Evolutionary conservation across 1,284 basidiomycete genomes (phyloP).

Genomic region (Malassezia obtusa): DNA sequence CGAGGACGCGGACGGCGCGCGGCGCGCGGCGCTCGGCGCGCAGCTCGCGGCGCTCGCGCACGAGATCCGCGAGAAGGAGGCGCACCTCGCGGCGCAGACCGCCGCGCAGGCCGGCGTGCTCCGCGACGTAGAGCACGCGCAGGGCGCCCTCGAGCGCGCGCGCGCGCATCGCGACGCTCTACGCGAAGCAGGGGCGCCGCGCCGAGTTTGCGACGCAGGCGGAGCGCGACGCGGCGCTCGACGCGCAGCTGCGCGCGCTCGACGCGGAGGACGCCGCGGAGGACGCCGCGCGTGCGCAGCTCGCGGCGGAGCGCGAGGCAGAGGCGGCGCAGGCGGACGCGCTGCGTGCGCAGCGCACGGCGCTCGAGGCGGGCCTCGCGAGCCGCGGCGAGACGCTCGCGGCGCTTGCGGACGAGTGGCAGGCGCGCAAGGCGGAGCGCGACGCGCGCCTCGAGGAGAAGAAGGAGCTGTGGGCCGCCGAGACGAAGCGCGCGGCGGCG

Average conservation of each 20-base stretch:
- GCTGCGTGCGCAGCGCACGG: slow-evolving; percentile 54
- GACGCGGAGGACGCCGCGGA: slow-evolving; percentile 17
- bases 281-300: slow-evolving; percentile 17
- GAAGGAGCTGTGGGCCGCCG: slow-evolving; percentile 60
- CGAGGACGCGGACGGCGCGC: slow-evolving; percentile 43
- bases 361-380: slow-evolving; percentile 55
- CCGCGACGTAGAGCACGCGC: slow-evolving; percentile 46
- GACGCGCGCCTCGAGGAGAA: slow-evolving; percentile 37
- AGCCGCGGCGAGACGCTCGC: slow-evolving; percentile 50
- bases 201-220: slow-evolving; percentile 32
- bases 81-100: slow-evolving; percentile 56
- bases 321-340: slow-evolving; percentile 60
- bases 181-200: slow-evolving; percentile 40
- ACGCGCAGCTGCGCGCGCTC: slow-evolving; percentile 27
- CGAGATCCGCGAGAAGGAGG: slow-evolving; percentile 60
- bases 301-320: not conserved
- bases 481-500: slow-evolving; percentile 63
- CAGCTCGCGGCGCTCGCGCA: slow-evolving; percentile 60
- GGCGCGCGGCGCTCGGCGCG: slow-evolving; percentile 52
- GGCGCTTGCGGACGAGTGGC: slow-evolving; percentile 23
- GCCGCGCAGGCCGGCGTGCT: slow-evolving; percentile 60
- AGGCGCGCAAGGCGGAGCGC: slow-evolving; percentile 44
- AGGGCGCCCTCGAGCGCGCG: slow-evolving; percentile 28
- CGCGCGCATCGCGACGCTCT: slow-evolving; percentile 32
- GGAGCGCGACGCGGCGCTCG: slow-evolving; percentile 39